Conservation (phyloP, 257 asterid genomes). For the Cynanchum wilfordii region DNA sequence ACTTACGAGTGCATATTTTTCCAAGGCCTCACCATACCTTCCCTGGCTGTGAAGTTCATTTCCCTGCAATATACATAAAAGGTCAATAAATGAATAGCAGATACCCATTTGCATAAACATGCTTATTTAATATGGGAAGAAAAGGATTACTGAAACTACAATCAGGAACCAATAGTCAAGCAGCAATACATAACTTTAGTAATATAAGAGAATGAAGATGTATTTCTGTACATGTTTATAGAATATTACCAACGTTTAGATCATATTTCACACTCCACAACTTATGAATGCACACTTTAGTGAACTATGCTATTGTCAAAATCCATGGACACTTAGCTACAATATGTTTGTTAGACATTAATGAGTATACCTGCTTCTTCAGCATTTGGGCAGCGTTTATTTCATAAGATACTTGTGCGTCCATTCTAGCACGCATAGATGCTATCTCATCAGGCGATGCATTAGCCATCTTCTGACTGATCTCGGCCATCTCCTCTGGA, state of each 20-base stretch:
- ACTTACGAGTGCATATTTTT: conserved; percentile 83
- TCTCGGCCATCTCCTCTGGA: conserved; percentile 90
- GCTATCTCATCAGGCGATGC: conserved; percentile 91
- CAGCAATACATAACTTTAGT: no score
- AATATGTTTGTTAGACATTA: background rate
- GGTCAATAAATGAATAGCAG: conserved; percentile 7
- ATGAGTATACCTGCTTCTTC: conserved; percentile 69
- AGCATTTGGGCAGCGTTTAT: conserved; percentile 79
- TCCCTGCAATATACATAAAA: conserved; percentile 52
- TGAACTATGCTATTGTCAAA: background rate
- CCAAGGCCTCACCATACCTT: conserved; percentile 55
- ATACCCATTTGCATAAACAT: background rate
- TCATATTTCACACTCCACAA: background rate
- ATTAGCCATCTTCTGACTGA: conserved; percentile 83
- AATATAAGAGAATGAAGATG: no score
- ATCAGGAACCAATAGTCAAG: background rate
- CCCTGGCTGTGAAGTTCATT: conserved; percentile 86
- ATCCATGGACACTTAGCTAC: background rate
- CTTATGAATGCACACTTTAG: background rate
- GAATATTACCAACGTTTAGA: background rate
- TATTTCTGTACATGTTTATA: background rate
- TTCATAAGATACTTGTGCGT: conserved; percentile 77
- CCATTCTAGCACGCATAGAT: conserved; percentile 68
- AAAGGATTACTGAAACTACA: background rate
- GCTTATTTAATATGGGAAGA: background rate